Base-by-base conservation (phyloP, 306 rosid genomes). In the Castanea sativa region DNA sequence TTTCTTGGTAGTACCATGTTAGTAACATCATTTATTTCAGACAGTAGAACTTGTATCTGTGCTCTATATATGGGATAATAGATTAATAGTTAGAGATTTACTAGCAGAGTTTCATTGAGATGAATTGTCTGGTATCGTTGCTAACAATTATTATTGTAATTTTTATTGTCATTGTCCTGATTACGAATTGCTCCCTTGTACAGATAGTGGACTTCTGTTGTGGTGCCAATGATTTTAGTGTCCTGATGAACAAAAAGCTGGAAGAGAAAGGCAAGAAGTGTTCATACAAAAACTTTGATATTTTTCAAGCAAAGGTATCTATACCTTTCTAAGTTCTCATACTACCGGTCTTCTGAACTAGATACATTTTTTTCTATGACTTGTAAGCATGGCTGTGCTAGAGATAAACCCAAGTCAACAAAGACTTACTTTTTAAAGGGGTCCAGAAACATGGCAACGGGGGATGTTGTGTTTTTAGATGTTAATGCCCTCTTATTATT, bases 171-270 rank as follows among this genome's bases (percentile, higher is more conserved):
- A 65, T 55, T 73, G 33, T 70, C 63, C 81, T 89, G 85, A 85
- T 82, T 81, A 61, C 68, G 30, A 49, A 59, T 80, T 18, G 57
- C 84, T 78, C 73, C 79, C 64, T 20, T 84, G 84, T 76, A 79
- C 96, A 95, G 99, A 81, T 93, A 49, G 99, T 95, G 88, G 99
- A 95, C 90, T 95, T 95, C 83, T 88, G 97, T 69, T 95, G 98
- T 57, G 99, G 98, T 74, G 90, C 99, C 74, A 95, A 95, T 80
- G 98, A 93, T 79, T 95, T 95, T 80, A 93, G 99, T 85, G 80
- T 83, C 58, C 80, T 90, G 52, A 85, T 95, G 98, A 90, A 84
- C 76, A 93, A 90, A 86, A 95, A 89, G 79, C 94, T 95, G 25
- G 94, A 93, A 71, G 93, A 88, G 85, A 89, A 55, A 0, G 94